phyloP scores from a whole-genome alignment of 345 rosid genomes.

The Clarkia xantiana region DNA sequence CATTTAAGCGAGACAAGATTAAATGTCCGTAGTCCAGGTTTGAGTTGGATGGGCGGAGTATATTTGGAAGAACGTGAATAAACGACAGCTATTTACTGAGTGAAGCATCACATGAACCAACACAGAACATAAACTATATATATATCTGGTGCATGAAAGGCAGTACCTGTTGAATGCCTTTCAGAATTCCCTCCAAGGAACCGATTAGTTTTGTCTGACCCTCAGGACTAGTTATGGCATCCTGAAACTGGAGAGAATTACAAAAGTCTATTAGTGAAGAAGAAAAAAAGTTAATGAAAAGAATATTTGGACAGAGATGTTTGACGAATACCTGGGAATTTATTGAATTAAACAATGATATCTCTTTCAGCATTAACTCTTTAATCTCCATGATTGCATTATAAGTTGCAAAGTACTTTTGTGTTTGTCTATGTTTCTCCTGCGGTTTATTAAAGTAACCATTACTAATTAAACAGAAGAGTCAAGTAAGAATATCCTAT shows the following conservation, averaged over 20 bases:
- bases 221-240: constrained; percentile 44
- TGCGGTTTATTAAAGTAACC: constrained; percentile 15
- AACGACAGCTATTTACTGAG: too few species aligned
- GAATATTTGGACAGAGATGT: background rate
- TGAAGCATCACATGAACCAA: too few species aligned
- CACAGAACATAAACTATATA: too few species aligned
- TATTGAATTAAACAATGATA: constrained; percentile 61
- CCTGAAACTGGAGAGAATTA: constrained; percentile 45
- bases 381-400: constrained; percentile 75
- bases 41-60: too few species aligned
- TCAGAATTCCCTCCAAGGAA: constrained; percentile 75
- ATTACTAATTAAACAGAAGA: too few species aligned
- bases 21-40: too few species aligned
- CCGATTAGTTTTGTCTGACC: constrained; percentile 55
- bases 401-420: constrained; percentile 66
- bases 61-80: too few species aligned
- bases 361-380: constrained; percentile 81
- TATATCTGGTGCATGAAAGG: too few species aligned
- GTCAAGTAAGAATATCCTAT: background rate
- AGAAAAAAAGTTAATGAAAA: background rate
- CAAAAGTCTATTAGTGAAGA: constrained; percentile 6
- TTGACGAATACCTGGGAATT: constrained; percentile 45
- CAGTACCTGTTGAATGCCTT: constrained; percentile 65
- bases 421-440: constrained; percentile 71
- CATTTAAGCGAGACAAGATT: too few species aligned